Percentiles rank a stretch among this genome's conserved stretches.
phyloP scores from a whole-genome alignment of 2,329 filamentous ascomycete species.

The Paecilomyces fulvus region DNA sequence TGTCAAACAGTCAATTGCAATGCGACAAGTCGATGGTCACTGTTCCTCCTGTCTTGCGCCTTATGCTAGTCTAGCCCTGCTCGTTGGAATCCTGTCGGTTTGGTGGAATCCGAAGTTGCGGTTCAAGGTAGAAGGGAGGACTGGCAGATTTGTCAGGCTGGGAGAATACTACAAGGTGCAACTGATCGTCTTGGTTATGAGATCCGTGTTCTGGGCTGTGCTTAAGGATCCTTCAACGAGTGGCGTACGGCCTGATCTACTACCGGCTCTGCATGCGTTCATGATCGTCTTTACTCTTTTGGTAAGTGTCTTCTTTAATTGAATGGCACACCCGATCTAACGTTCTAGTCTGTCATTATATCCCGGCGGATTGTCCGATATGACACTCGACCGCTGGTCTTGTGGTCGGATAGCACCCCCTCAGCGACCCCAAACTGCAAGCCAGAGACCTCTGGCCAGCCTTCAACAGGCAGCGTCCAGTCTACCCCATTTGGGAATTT shows the following conservation, averaged over 20 bases:
- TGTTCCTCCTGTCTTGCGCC: slow-evolving; percentile 23
- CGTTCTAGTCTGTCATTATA: slow-evolving; percentile 24
- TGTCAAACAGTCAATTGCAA: slow-evolving; percentile 10
- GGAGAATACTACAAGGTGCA: slow-evolving; percentile 41
- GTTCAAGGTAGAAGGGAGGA: slow-evolving; percentile 34
- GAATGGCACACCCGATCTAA: background rate
- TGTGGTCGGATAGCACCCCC: slow-evolving; percentile 32
- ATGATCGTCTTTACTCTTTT: slow-evolving; percentile 33
- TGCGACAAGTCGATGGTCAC: slow-evolving; percentile 14
- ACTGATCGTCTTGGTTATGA: slow-evolving; percentile 35
- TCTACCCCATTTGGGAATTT: slow-evolving; percentile 9
- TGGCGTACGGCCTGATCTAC: slow-evolving; percentile 19
- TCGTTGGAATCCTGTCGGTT: slow-evolving; percentile 35
- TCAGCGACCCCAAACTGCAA: slow-evolving; percentile 17
- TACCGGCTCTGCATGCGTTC: slow-evolving; percentile 30
- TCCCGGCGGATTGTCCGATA: slow-evolving; percentile 32
- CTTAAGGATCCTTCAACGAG: slow-evolving; percentile 31
- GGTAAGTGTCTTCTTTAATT: slow-evolving; percentile 16
- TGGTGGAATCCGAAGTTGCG: slow-evolving; percentile 45
- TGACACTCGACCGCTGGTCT: slow-evolving; percentile 33
- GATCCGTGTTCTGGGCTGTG: slow-evolving; percentile 37
- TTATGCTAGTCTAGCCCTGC: slow-evolving; percentile 29
- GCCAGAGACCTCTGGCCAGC: slow-evolving; percentile 9
- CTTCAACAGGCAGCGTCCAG: slow-evolving; percentile 9
- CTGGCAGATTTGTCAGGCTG: slow-evolving; percentile 34